Base-by-base conservation (phyloP, 306 rosid species). In the Ormosia emarginata region DNA sequence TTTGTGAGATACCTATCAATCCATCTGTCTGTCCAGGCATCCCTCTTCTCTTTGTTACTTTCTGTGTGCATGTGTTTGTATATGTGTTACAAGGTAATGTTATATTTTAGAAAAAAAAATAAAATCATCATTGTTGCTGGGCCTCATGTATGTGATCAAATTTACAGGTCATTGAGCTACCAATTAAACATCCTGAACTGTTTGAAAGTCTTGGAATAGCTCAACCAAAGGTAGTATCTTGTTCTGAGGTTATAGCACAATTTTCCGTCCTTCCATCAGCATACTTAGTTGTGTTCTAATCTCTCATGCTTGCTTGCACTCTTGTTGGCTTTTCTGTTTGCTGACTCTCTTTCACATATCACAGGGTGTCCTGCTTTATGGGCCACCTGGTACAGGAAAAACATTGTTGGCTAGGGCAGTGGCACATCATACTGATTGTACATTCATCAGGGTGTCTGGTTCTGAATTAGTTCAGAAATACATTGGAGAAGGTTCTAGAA, bases 181-280 rank as follows among this genome's bases (percentile, higher is more conserved):
- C 99, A 15, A 96, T 96, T 56, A 96, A 96, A 74, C 99, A 96
- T 84, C 99, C 99, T 7, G 99, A 96, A 85, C 84, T 96, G 75
- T 96, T 96, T 74, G 99, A 96, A 85, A 96, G 99, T 86, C 99
- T 96, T 86, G 99, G 99, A 89, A 96, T 96, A 78, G 99, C 99
- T 78, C 99, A 96, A 81, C 99, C 99, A 40, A 93, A 96, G 99
- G 99, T 96, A 89, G 37, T 69, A 14, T 53, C 17, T 37, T 34
- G 15, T 37, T 36, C 11, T 34, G 64, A 56, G 34, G 56, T 58
- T 82, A 36, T 64, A 43, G 11, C n/a, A 3, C 55, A 24, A 24
- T 24, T 24, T 24, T 24, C 24, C 24, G 24, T 63, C 10, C 71
- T 39, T n/a, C 39, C 3, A 36, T 67, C 33, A 43, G 50, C 61